These are phyloP conservation scores for Cladophialophora bantiana DNA, from an alignment of 2,329 filamentous ascomycete species.

Conservation along the genomic window DNA sequence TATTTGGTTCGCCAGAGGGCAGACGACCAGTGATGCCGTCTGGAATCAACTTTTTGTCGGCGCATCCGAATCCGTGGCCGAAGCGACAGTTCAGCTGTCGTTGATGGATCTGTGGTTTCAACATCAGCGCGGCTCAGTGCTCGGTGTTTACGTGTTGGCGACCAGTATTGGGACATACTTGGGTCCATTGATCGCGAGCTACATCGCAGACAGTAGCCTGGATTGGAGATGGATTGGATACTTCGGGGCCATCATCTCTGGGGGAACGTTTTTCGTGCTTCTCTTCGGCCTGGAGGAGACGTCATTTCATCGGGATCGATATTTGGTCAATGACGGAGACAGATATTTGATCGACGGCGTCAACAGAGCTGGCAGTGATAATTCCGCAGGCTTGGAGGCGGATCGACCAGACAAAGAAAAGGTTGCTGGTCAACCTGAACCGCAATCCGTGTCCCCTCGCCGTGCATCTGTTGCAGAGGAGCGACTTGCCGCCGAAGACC, in stretches of 20 bases:
- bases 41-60: slow-evolving; percentile 66
- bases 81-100: slow-evolving; percentile 64
- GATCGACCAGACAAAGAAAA: slow-evolving; percentile 24
- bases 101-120: slow-evolving; percentile 66
- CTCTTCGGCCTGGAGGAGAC: slow-evolving; percentile 64
- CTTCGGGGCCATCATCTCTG: slow-evolving; percentile 59
- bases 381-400: slow-evolving; percentile 14
- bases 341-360: slow-evolving; percentile 33
- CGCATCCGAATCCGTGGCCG: slow-evolving; percentile 63
- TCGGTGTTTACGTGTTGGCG: slow-evolving; percentile 63
- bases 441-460: slow-evolving; percentile 4
- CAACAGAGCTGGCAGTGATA: slow-evolving; percentile 22
- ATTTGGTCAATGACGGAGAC: slow-evolving; percentile 34
- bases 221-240: slow-evolving; percentile 65
- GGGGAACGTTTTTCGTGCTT: slow-evolving; percentile 55
- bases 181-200: slow-evolving; percentile 61
- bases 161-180: slow-evolving; percentile 65
- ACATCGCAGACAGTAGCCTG: slow-evolving; percentile 55
- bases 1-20: slow-evolving; percentile 61
- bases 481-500: slow-evolving; percentile 34
- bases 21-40: slow-evolving; percentile 56
- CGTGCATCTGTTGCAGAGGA: slow-evolving; percentile 29
- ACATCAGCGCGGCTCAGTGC: slow-evolving; percentile 62
- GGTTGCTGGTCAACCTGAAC: slow-evolving; percentile 10
- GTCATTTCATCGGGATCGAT: slow-evolving; percentile 32